Evolutionary conservation across 1,284 basidiomycete genomes (phyloP).

Genomic region (Albatrellus sp.): DNA sequence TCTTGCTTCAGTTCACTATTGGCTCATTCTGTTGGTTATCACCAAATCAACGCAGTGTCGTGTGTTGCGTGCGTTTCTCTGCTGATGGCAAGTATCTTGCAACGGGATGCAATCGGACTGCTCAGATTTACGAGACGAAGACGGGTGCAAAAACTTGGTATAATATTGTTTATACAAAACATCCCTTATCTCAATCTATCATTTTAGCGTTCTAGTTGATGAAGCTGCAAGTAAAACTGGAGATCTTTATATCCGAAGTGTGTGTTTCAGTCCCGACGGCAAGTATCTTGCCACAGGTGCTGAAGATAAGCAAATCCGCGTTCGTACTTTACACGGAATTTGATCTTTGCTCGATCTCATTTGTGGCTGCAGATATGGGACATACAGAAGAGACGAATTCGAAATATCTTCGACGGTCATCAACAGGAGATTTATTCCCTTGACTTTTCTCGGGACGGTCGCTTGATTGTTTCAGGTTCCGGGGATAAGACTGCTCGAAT

Average conservation of each 20-base stretch:
- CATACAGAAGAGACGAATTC: conserved; percentile 58
- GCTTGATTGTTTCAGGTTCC: conserved; percentile 70
- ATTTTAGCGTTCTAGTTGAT: conserved; percentile 40
- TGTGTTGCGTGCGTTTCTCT: conserved; percentile 87
- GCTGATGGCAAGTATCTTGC: conserved; percentile 82
- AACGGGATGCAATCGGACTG: conserved; percentile 84
- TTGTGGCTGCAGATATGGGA: conserved; percentile 59
- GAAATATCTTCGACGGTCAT: conserved; percentile 68
- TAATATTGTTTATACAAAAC: conserved; percentile 11
- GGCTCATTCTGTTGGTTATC: not conserved
- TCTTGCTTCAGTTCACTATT: conserved; percentile 1
- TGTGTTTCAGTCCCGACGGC: conserved; percentile 59
- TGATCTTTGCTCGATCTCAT: not conserved
- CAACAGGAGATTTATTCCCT: conserved; percentile 84
- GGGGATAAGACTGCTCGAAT: conserved; percentile 78
- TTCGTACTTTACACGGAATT: conserved; percentile 19
- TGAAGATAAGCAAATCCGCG: conserved; percentile 58
- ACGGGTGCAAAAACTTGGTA: conserved; percentile 75
- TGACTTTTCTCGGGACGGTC: conserved; percentile 69
- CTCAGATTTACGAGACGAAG: conserved; percentile 85
- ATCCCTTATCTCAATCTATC: not conserved
- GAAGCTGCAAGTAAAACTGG: conserved; percentile 37
- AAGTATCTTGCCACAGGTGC: conserved; percentile 58
- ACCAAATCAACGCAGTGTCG: conserved; percentile 43
- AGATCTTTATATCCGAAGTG: conserved; percentile 59